phyloP scores from a whole-genome alignment of 2,329 filamentous ascomycete genomes.

The Claviceps sp. region DNA sequence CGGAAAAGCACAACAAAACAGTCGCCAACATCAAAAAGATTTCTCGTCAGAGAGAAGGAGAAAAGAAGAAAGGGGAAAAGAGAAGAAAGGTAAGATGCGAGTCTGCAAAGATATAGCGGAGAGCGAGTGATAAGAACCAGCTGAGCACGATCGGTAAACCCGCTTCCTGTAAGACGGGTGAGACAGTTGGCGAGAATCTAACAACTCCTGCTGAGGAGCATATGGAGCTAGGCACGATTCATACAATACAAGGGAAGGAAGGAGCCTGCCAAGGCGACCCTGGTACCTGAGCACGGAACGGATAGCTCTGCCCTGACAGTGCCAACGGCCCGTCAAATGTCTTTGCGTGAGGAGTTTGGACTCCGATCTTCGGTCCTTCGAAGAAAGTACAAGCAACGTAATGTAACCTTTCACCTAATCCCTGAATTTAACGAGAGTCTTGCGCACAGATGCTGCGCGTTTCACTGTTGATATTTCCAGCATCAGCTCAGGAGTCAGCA shows the following conservation, averaged over 20 bases:
- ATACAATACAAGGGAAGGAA: background rate
- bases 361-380: background rate
- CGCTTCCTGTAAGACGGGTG: background rate
- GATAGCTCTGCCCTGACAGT: constrained; percentile 2
- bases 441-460: too few species aligned
- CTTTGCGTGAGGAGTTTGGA: background rate
- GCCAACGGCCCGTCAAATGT: background rate
- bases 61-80: background rate
- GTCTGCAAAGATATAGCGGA: background rate
- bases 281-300: background rate
- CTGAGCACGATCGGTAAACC: background rate
- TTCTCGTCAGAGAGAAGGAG: background rate
- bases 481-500: too few species aligned
- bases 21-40: background rate
- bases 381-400: background rate
- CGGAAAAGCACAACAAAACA: background rate
- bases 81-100: background rate
- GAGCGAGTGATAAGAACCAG: background rate
- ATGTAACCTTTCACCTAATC: background rate
- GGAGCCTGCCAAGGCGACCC: constrained; percentile 2
- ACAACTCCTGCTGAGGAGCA: background rate
- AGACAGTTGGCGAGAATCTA: background rate
- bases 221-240: too few species aligned
- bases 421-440: background rate
- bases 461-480: too few species aligned